These are phyloP conservation scores for Penicillium aurantiogriseum DNA, from an alignment of 2,329 filamentous ascomycete genomes.

Conservation along the genomic window DNA sequence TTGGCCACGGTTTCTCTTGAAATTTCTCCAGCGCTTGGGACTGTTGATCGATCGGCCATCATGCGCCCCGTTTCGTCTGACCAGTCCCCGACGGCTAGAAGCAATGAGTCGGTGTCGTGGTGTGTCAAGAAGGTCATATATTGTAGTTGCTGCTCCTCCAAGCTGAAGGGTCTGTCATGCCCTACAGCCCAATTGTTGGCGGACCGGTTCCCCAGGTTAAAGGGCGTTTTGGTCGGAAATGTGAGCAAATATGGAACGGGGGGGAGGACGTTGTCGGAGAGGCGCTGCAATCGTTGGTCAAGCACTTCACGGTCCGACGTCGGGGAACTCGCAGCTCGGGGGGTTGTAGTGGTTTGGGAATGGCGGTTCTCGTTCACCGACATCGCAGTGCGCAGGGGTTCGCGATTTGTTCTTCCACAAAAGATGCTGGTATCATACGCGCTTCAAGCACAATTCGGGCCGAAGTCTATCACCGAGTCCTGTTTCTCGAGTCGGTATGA, in stretches of 20 bases:
- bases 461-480: not conserved
- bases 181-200: constrained; percentile 50
- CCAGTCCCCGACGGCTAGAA: constrained; percentile 55
- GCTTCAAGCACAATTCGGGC: constrained; percentile 1
- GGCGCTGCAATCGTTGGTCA: constrained; percentile 39
- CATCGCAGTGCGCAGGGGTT: constrained; percentile 37
- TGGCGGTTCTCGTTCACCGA: constrained; percentile 37
- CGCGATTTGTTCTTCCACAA: constrained; percentile 16
- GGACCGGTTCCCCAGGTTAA: constrained; percentile 43
- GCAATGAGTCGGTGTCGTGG: constrained; percentile 53
- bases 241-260: constrained; percentile 48
- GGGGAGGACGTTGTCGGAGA: constrained; percentile 45
- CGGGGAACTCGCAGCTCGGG: constrained; percentile 22
- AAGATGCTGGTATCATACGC: constrained; percentile 9
- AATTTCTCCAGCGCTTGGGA: constrained; percentile 41
- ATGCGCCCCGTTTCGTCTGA: constrained; percentile 50
- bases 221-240: constrained; percentile 48
- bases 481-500: not conserved
- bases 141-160: constrained; percentile 58
- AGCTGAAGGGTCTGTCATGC: constrained; percentile 53
- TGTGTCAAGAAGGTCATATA: constrained; percentile 63
- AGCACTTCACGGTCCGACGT: constrained; percentile 31
- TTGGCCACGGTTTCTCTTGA: constrained; percentile 46
- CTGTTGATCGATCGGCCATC: constrained; percentile 43
- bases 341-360: constrained; percentile 27